A percentile compares a stretch with the other conserved stretches of the same genome.
These are phyloP conservation scores for Cyanodermella asteris DNA, from an alignment of 2,329 filamentous ascomycete species.

Conservation along the genomic window DNA sequence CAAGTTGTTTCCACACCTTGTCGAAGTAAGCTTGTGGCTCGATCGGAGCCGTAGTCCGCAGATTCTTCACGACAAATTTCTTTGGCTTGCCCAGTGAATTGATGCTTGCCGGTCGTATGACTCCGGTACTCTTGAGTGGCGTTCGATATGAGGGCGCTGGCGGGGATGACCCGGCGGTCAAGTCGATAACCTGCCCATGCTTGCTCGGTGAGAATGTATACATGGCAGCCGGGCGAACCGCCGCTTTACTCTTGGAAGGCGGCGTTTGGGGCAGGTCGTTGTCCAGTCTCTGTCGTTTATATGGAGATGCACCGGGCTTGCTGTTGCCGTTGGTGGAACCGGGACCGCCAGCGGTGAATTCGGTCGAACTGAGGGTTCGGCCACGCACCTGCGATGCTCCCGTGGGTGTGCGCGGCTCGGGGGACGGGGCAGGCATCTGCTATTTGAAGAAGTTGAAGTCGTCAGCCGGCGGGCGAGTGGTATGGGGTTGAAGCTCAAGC, in stretches of 20 bases:
- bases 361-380: too few relatives aligned
- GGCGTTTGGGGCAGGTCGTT: slow-evolving; percentile 1
- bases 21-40: slow-evolving; percentile 60
- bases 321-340: too few relatives aligned
- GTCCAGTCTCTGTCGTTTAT: slow-evolving; percentile 5
- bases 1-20: slow-evolving; percentile 51
- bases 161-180: slow-evolving; percentile 25
- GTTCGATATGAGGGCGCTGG: slow-evolving; percentile 2
- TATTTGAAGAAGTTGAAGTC: too few relatives aligned
- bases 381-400: too few relatives aligned
- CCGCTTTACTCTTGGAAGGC: too few relatives aligned
- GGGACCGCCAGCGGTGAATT: too few relatives aligned
- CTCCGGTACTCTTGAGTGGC: slow-evolving; percentile 2
- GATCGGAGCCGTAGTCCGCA: slow-evolving; percentile 41
- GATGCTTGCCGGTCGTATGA: slow-evolving; percentile 27
- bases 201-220: slow-evolving; percentile 22
- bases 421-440: too few relatives aligned
- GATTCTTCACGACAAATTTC: slow-evolving; percentile 84
- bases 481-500: too few relatives aligned
- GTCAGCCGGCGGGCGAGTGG: too few relatives aligned
- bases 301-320: slow-evolving; percentile 4
- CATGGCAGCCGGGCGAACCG: slow-evolving; percentile 17
- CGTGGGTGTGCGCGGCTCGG: too few relatives aligned
- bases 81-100: slow-evolving; percentile 57
- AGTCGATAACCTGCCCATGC: slow-evolving; percentile 17